Conservation (phyloP, 345 rosid genomes). For the Excoecaria cochinchinensis region DNA sequence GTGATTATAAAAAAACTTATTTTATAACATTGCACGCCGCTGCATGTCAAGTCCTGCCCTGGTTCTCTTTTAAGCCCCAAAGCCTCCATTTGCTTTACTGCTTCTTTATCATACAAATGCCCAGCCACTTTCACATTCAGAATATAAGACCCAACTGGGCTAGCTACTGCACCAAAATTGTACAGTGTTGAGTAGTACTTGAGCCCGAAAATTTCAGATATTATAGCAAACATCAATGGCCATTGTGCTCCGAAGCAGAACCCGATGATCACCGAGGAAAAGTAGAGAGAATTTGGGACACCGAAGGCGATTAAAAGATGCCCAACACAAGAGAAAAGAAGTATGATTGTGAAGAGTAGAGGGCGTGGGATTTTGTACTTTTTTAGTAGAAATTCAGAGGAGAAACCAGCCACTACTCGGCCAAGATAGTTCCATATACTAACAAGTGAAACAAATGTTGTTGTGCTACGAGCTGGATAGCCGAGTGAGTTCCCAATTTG, state of each 20-base stretch:
- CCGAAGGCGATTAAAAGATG: slow-evolving; percentile 10
- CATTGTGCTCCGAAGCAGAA: slow-evolving; percentile 17
- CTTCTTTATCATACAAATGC: background rate
- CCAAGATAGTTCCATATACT: slow-evolving; percentile 15
- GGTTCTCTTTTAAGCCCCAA: background rate
- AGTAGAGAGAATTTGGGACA: background rate
- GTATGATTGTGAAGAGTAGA: background rate
- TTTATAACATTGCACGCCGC: slow-evolving; percentile 5
- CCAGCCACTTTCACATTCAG: slow-evolving; percentile 3
- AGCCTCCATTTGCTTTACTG: background rate
- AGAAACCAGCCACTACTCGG: background rate
- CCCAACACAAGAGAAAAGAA: background rate
- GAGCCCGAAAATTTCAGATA: slow-evolving; percentile 17
- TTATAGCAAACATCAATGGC: slow-evolving; percentile 11
- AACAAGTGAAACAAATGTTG: slow-evolving; percentile 8
- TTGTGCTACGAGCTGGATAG: background rate
- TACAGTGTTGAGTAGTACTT: slow-evolving; percentile 2
- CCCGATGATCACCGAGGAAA: slow-evolving; percentile 7
- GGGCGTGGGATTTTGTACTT: slow-evolving; percentile 13
- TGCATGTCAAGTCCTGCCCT: slow-evolving; percentile 8
- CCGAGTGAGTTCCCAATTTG: slow-evolving; percentile 13
- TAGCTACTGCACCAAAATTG: background rate
- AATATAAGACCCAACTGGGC: slow-evolving; percentile 6
- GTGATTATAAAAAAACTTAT: background rate
- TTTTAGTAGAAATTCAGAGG: background rate